Conservation (phyloP, 306 rosid genomes). For the Calophaca sinica region DNA sequence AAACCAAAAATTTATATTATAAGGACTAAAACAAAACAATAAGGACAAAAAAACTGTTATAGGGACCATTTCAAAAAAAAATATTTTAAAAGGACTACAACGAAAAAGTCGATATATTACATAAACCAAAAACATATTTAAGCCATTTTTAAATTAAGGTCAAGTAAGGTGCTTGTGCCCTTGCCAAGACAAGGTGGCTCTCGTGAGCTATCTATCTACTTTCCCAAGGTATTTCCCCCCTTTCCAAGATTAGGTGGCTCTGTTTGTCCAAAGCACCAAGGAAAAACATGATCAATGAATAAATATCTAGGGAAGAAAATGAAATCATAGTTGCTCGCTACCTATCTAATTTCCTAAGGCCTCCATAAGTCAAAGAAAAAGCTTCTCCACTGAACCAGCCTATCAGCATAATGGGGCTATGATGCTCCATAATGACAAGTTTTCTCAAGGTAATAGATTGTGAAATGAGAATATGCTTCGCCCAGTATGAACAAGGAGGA, state of each 20-base stretch:
- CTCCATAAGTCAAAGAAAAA: slow-evolving; percentile 11
- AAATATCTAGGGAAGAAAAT: not conserved
- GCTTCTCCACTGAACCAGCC: slow-evolving; percentile 14
- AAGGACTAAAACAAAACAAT: too few species aligned
- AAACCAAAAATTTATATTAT: too few species aligned
- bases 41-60: too few species aligned
- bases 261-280: slow-evolving; percentile 17
- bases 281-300: not conserved
- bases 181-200: slow-evolving; percentile 15
- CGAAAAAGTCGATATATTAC: too few species aligned
- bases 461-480: too few species aligned
- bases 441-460: too few species aligned
- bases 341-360: not conserved
- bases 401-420: not conserved
- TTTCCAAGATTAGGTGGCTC: slow-evolving; percentile 17
- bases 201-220: slow-evolving; percentile 3
- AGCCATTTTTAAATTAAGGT: not conserved
- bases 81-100: too few species aligned
- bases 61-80: too few species aligned
- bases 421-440: too few species aligned
- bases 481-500: too few species aligned
- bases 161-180: slow-evolving; percentile 21
- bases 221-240: slow-evolving; percentile 10
- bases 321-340: not conserved
- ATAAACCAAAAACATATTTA: too few species aligned